These are phyloP conservation scores for Apiospora aurea DNA, from an alignment of 2,329 filamentous ascomycete species.

Conservation along the genomic window DNA sequence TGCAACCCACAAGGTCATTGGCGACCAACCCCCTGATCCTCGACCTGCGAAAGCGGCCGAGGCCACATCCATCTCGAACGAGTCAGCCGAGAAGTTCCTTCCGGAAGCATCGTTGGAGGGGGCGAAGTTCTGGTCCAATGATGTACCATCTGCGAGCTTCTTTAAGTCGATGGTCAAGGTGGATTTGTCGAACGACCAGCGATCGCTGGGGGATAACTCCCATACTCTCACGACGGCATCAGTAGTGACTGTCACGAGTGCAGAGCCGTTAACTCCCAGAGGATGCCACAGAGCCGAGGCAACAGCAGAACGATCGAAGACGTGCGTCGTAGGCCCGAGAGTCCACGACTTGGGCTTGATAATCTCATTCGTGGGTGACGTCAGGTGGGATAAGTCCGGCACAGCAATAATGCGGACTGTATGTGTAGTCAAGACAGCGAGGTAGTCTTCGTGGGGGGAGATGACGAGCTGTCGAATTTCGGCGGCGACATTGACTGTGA, in stretches of 20 bases:
- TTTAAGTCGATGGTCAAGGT: conserved; percentile 86
- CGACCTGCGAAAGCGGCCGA: conserved; percentile 79
- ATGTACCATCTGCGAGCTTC: conserved; percentile 85
- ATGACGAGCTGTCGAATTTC: conserved; percentile 86
- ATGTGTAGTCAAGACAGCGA: conserved; percentile 86
- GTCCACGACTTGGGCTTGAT: conserved; percentile 88
- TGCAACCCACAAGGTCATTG: conserved; percentile 97
- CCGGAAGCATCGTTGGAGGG: conserved; percentile 77
- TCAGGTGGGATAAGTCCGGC: conserved; percentile 80
- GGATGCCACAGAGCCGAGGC: conserved; percentile 92
- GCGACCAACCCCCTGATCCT: conserved; percentile 83
- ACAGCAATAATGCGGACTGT: conserved; percentile 89
- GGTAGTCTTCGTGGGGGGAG: conserved; percentile 80
- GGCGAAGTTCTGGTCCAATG: conserved; percentile 81
- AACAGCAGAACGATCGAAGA: conserved; percentile 82
- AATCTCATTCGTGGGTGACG: conserved; percentile 69
- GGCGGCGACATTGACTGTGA: conserved; percentile 80
- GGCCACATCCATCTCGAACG: conserved; percentile 92
- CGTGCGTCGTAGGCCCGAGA: conserved; percentile 90
- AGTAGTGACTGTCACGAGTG: conserved; percentile 85
- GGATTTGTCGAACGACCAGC: conserved; percentile 86
- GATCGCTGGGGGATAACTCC: conserved; percentile 84
- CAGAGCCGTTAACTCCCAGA: conserved; percentile 80
- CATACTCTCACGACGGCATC: conserved; percentile 90
- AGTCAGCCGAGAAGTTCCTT: conserved; percentile 86